Conservation (phyloP, 208 protist species). For the Leishmania arabica region DNA sequence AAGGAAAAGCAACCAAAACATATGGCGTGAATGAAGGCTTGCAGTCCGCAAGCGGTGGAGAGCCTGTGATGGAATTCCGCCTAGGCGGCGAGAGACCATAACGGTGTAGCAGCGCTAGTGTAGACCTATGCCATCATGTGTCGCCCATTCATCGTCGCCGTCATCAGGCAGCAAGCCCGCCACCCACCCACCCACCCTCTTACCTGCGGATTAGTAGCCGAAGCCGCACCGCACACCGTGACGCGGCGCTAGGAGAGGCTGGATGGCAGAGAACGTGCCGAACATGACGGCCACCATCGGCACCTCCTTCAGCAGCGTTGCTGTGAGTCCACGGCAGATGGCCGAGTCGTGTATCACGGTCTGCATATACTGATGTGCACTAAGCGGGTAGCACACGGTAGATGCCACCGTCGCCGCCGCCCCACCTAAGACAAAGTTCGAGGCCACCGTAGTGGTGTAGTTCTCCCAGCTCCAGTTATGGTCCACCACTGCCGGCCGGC, state of each 20-base stretch:
- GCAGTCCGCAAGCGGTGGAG: neutral
- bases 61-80: neutral
- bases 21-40: neutral
- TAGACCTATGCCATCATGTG: neutral
- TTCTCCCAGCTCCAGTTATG: conserved; percentile 63
- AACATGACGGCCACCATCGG: conserved; percentile 89
- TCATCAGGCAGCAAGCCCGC: neutral
- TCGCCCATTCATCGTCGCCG: neutral
- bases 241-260: conserved; percentile 75
- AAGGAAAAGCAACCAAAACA: neutral
- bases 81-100: neutral
- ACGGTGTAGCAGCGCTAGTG: neutral
- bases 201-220: conserved; percentile 57
- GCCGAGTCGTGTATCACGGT: conserved; percentile 92
- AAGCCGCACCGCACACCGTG: conserved; percentile 87
- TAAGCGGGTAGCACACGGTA: conserved; percentile 87
- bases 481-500: conserved; percentile 20
- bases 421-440: conserved; percentile 76
- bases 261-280: conserved; percentile 76
- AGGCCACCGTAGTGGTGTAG: conserved; percentile 55
- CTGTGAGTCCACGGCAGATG: conserved; percentile 78
- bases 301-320: conserved; percentile 85
- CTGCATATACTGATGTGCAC: conserved; percentile 87
- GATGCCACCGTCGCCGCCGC: conserved; percentile 78
- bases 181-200: neutral